Evolutionary conservation across 2,329 filamentous ascomycete genomes (phyloP).

Genomic region (Botryotinia calthae): DNA sequence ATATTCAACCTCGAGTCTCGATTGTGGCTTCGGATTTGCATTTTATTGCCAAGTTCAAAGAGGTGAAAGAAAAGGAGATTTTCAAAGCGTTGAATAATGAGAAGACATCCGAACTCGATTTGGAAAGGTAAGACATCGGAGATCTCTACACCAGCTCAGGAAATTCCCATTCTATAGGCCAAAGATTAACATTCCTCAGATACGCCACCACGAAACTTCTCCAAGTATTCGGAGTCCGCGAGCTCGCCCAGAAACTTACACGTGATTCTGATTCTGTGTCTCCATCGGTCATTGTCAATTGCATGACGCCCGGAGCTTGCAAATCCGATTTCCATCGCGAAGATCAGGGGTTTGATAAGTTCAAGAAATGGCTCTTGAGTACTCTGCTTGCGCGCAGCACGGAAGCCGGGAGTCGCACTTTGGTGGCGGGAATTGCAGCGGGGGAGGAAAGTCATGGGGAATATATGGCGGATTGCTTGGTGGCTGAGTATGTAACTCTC

Average conservation of each 20-base stretch:
- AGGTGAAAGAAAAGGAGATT: conserved; percentile 27
- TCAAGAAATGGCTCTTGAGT: not conserved
- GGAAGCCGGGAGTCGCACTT: conserved; percentile 1
- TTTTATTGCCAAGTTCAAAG: conserved; percentile 29
- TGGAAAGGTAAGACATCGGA: conserved; percentile 7
- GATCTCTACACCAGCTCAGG: not conserved
- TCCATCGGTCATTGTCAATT: conserved; percentile 17
- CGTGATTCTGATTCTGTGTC: not conserved
- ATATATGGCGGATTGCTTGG: conserved; percentile 8
- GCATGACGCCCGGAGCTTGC: conserved; percentile 15
- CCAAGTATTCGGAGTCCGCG: not conserved
- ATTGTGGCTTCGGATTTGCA: conserved; percentile 30
- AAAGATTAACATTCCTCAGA: conserved; percentile 6
- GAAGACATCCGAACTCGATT: conserved; percentile 14
- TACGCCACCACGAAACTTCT: conserved; percentile 21
- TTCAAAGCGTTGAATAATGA: conserved; percentile 28
- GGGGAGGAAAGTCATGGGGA: conserved; percentile 10
- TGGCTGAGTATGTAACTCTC: not conserved
- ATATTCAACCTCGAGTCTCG: conserved; percentile 24
- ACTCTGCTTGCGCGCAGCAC: not conserved
- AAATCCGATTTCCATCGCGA: conserved; percentile 13
- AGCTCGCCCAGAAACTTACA: conserved; percentile 1
- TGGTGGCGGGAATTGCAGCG: not conserved
- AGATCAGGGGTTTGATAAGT: not conserved
- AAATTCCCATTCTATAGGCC: not conserved